Evolutionary conservation across 2,329 filamentous ascomycete species (phyloP), one percentile per base, ranked within the genome.

Genomic region (Alternaria infectoria): DNA sequence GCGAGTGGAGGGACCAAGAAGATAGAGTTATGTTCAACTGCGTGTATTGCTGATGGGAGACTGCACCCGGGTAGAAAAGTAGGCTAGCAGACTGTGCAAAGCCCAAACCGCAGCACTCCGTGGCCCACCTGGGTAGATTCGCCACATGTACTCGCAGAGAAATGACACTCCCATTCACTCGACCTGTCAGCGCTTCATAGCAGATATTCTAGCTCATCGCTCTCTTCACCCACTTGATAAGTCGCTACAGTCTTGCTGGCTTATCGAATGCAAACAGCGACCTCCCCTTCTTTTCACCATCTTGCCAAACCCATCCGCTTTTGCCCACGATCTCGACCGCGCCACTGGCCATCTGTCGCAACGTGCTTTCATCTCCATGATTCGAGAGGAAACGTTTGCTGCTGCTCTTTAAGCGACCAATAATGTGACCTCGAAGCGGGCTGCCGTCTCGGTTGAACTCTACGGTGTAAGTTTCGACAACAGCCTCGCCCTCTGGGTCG

Each of bases 381-480:
- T 89, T 89, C 1, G 87, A 87, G 5, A 89, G 62, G 66, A 89
- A 88, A 0, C 87, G 81, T 57, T 83, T 79, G 1, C 80, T 80
- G 58, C 78, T 83, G 1, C 67, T 70, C 55, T 77, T 82, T 59
- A 90, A 66, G 30, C 85, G 79, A 0, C 87, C 87, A 0, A 89
- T 79, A 3, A 89, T 77, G 71, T 84, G 82, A 1, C 83, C 87
- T 28, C 74, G 73, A 13, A 76, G 58, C 0, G 87, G 86, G 1
- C 71, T 79, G 4, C 85, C 86, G 58, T 85, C 81, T 4, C 87
- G 82, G 25, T 79, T 77, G 69, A 85, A 89, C 54, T 88, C 84
- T 2, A 89, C 85, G 0, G 87, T 89, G 59, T 89, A 90, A 10
- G 87, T 89, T 85, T 89, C 87, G 55, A 89, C 81, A 0, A 83